Percentiles rank a stretch among this genome's conserved stretches.
Conservation (phyloP, 805 yeast species). For the Candida schatavii region DNA sequence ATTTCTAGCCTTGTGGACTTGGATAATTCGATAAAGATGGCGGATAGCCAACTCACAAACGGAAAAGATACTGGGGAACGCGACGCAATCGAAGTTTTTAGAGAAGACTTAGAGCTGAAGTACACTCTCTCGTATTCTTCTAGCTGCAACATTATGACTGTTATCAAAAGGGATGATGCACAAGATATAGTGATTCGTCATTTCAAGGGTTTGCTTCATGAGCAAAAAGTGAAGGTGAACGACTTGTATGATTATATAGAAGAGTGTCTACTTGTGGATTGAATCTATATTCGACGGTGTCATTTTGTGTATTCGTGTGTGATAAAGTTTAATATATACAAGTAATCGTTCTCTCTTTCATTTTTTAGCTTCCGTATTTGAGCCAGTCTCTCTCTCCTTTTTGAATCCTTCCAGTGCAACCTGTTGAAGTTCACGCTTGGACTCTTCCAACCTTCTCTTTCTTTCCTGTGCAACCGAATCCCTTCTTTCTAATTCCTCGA, state of each 20-base stretch:
- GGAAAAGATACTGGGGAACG: background rate
- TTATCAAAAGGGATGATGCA: no score
- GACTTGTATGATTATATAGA: background rate
- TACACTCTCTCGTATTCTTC: background rate
- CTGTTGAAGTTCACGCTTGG: slow-evolving; percentile 42
- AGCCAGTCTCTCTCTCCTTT: slow-evolving; percentile 14
- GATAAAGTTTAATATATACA: no score
- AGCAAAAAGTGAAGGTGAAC: background rate
- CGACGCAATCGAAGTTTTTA: background rate
- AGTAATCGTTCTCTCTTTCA: no score
- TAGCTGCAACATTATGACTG: no score
- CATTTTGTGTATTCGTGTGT: no score
- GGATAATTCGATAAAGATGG: background rate
- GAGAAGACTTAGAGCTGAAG: background rate
- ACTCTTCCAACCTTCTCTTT: slow-evolving; percentile 62
- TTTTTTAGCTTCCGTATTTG: no score
- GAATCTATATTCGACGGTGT: no score
- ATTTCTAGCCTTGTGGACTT: background rate
- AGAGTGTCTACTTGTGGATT: no score
- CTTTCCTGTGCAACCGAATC: slow-evolving; percentile 70
- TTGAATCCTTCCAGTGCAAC: slow-evolving; percentile 35
- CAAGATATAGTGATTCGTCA: background rate
- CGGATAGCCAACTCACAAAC: no score
- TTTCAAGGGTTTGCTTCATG: background rate
- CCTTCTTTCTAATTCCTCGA: slow-evolving; percentile 84